phyloP scores from a whole-genome alignment of 441 rosid genomes.

The Lepidium campestre region DNA sequence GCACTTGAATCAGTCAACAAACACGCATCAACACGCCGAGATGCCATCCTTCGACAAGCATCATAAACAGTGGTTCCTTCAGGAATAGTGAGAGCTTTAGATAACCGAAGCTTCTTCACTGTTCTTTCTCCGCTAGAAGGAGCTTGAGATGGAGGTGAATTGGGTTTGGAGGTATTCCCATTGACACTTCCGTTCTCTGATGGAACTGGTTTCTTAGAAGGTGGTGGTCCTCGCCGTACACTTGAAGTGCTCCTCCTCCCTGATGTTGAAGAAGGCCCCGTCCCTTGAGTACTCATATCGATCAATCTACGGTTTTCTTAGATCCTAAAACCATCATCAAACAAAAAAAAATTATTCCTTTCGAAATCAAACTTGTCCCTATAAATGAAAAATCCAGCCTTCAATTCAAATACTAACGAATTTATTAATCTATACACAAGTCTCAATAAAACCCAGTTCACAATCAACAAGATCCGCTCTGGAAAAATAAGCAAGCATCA shows the following conservation, averaged over 20 bases:
- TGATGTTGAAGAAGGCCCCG: constrained; percentile 33
- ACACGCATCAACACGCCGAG: constrained; percentile 81
- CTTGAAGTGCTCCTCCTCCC: constrained; percentile 36
- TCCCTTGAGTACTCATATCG: constrained; percentile 51
- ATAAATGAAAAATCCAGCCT: neutral
- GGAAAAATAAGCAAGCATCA: neutral
- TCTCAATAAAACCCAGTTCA: neutral
- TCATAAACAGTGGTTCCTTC: constrained; percentile 87
- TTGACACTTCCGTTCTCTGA: constrained; percentile 26
- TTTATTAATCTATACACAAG: neutral
- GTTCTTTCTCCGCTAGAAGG: constrained; percentile 59
- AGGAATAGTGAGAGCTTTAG: constrained; percentile 91
- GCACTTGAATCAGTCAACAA: constrained; percentile 87
- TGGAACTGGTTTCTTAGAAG: constrained; percentile 46
- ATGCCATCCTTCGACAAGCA: constrained; percentile 88
- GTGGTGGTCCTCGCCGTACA: constrained; percentile 38
- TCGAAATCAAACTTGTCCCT: neutral
- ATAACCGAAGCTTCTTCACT: constrained; percentile 73
- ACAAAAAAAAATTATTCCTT: neutral
- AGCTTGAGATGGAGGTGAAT: constrained; percentile 12
- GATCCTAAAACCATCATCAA: constrained; percentile 2
- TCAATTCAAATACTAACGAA: neutral
- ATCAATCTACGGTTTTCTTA: neutral
- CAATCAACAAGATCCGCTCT: neutral
- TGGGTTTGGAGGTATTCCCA: constrained; percentile 15